These are phyloP conservation scores for Aspergillus calidoustus DNA, from an alignment of 2,329 filamentous ascomycete species.

Conservation along the genomic window DNA sequence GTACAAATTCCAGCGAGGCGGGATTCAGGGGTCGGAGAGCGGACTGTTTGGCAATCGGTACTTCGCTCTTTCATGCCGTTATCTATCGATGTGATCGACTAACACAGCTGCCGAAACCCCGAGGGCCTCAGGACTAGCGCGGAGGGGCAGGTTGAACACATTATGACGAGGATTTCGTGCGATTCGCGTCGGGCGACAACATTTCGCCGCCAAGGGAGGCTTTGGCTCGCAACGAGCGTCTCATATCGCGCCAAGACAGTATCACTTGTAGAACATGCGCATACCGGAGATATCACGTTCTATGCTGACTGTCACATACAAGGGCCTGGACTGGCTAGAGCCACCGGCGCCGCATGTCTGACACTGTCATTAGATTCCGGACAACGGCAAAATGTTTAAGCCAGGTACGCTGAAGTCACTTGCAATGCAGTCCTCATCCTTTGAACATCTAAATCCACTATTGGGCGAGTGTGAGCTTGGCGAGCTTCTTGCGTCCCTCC, in stretches of 20 bases:
- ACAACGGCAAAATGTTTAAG: constrained; percentile 1
- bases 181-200: not conserved
- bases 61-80: not conserved
- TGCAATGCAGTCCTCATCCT: not conserved
- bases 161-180: not conserved
- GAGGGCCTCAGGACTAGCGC: not conserved
- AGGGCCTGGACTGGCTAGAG: not conserved
- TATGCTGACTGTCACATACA: not conserved
- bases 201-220: constrained; percentile 1
- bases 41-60: not conserved
- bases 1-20: constrained; percentile 13
- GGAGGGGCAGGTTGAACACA: not conserved
- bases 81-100: not conserved
- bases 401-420: constrained; percentile 3
- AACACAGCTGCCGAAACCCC: not conserved
- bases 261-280: constrained; percentile 3
- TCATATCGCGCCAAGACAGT: constrained; percentile 7
- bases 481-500: not conserved
- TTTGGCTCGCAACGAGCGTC: constrained; percentile 8
- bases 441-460: not conserved
- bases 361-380: not conserved
- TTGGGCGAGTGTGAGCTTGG: constrained; percentile 14
- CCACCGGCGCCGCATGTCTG: constrained; percentile 1
- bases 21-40: not conserved
- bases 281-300: constrained; percentile 3